Evolutionary conservation across 2,329 filamentous ascomycete species (phyloP).

Genomic region (Zymoseptoria pseudotritici): DNA sequence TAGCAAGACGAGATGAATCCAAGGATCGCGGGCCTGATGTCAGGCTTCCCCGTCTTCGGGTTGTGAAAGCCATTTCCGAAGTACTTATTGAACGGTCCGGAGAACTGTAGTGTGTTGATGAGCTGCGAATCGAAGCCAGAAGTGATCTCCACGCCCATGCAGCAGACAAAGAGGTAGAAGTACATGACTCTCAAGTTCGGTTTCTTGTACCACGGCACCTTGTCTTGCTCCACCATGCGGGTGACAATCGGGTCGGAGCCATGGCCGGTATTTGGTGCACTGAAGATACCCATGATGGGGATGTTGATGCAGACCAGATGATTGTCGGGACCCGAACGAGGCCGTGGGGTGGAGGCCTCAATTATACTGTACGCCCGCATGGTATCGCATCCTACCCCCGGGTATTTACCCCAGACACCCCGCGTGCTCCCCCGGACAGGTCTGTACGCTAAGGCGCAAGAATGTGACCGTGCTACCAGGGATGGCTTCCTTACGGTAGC

Average conservation of each 20-base stretch:
- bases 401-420: not conserved
- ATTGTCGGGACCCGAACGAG: not conserved
- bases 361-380: not conserved
- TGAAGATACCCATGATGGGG: not conserved
- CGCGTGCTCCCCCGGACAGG: not conserved
- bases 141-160: constrained; percentile 57
- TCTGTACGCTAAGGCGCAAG: not conserved
- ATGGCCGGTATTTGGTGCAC: not conserved
- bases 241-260: constrained; percentile 18
- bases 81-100: constrained; percentile 17
- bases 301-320: not conserved
- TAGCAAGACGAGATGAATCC: constrained; percentile 55
- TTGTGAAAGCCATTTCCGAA: constrained; percentile 34
- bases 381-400: not conserved
- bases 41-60: not conserved
- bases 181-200: constrained; percentile 52
- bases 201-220: constrained; percentile 49
- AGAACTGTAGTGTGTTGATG: constrained; percentile 18
- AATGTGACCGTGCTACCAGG: not conserved
- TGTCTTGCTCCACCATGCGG: constrained; percentile 32
- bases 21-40: constrained; percentile 34
- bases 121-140: constrained; percentile 52
- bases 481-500: not conserved
- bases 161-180: constrained; percentile 51
- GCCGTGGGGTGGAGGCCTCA: not conserved